Evolutionary conservation across 2,329 filamentous ascomycete genomes (phyloP).

Genomic region (Penicillium sp.): DNA sequence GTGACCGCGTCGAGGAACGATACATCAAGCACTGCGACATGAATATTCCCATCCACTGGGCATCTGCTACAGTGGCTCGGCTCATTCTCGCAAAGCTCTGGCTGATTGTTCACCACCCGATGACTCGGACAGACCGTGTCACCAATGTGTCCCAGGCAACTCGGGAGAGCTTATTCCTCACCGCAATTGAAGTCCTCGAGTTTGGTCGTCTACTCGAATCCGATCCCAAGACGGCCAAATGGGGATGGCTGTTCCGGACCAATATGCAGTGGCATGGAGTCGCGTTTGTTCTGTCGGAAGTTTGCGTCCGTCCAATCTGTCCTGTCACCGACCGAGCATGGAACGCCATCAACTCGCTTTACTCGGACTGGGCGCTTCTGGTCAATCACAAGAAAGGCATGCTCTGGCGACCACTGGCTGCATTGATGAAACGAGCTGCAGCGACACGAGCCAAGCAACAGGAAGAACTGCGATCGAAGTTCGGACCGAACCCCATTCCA

Average conservation of each 20-base stretch:
- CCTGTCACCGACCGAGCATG: constrained; percentile 61
- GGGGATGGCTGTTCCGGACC: constrained; percentile 64
- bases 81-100: constrained; percentile 77
- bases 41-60: constrained; percentile 61
- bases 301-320: constrained; percentile 57
- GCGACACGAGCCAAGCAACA: constrained; percentile 53
- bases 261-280: constrained; percentile 66
- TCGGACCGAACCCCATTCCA: constrained; percentile 13
- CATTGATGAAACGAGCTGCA: constrained; percentile 59
- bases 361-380: constrained; percentile 36
- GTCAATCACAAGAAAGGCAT: constrained; percentile 51
- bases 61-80: constrained; percentile 65
- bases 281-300: constrained; percentile 60
- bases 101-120: constrained; percentile 72
- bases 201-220: constrained; percentile 65
- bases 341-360: constrained; percentile 53
- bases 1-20: constrained; percentile 54
- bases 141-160: constrained; percentile 59
- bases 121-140: constrained; percentile 59
- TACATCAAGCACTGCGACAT: constrained; percentile 55
- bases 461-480: constrained; percentile 26
- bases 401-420: constrained; percentile 63
- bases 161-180: constrained; percentile 67
- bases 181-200: constrained; percentile 72
- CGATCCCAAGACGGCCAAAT: constrained; percentile 60